These are phyloP conservation scores for Coleophoma crateriformis DNA, from an alignment of 2,329 filamentous ascomycete genomes.

Conservation along the genomic window DNA sequence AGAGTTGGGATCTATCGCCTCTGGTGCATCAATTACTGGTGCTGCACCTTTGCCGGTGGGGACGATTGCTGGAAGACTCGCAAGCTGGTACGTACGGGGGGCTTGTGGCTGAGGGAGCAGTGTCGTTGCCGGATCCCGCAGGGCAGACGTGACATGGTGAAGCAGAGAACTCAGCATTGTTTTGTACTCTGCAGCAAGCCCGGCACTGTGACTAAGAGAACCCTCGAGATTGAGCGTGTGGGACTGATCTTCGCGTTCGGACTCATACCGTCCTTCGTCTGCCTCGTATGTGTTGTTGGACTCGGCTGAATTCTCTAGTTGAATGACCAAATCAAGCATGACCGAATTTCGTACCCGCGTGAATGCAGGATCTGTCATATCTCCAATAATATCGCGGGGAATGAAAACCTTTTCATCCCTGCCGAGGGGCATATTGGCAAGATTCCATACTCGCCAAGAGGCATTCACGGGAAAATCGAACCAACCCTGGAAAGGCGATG, in stretches of 20 bases:
- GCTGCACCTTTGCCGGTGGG: slow-evolving; percentile 56
- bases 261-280: slow-evolving; percentile 14
- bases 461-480: slow-evolving; percentile 32
- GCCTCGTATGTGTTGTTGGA: slow-evolving; percentile 13
- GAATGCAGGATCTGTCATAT: slow-evolving; percentile 79
- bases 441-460: slow-evolving; percentile 68
- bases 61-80: slow-evolving; percentile 38
- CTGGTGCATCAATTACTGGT: slow-evolving; percentile 58
- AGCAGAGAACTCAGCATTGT: slow-evolving; percentile 38
- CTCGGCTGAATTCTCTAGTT: slow-evolving; percentile 20
- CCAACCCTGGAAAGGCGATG: slow-evolving; percentile 23
- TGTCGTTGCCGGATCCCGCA: slow-evolving; percentile 37
- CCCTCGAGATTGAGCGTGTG: slow-evolving; percentile 10
- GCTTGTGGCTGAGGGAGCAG: slow-evolving; percentile 29
- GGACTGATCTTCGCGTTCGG: slow-evolving; percentile 10
- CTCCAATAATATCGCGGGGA: slow-evolving; percentile 67
- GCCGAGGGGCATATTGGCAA: slow-evolving; percentile 76
- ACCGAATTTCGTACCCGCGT: slow-evolving; percentile 68
- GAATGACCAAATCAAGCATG: slow-evolving; percentile 69
- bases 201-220: slow-evolving; percentile 7
- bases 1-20: slow-evolving; percentile 27
- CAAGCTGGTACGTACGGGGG: slow-evolving; percentile 23
- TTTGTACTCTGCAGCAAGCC: slow-evolving; percentile 25
- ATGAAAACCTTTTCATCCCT: slow-evolving; percentile 85
- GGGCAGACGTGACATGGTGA: slow-evolving; percentile 42